These are phyloP conservation scores for Apiospora malaysiana DNA, from an alignment of 2,329 filamentous ascomycete species.

Conservation along the genomic window DNA sequence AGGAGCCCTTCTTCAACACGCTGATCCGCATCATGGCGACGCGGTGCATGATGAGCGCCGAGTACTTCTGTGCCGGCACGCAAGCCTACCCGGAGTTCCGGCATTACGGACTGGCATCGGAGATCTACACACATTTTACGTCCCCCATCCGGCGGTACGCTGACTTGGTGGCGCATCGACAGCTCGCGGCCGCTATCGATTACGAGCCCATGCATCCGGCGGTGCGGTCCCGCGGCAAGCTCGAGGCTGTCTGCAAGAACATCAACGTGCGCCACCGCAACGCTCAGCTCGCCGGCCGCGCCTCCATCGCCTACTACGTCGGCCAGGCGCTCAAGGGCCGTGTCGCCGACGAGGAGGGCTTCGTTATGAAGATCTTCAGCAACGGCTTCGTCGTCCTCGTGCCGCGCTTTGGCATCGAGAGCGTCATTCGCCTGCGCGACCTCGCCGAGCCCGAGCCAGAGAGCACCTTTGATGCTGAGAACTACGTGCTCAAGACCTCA, in stretches of 20 bases:
- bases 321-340: constrained; percentile 89
- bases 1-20: constrained; percentile 97
- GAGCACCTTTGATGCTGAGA: constrained; percentile 83
- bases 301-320: constrained; percentile 97
- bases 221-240: constrained; percentile 79
- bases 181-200: constrained; percentile 92
- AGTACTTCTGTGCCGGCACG: constrained; percentile 96
- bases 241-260: constrained; percentile 96
- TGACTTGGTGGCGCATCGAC: constrained; percentile 92
- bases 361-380: constrained; percentile 95
- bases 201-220: constrained; percentile 87
- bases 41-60: constrained; percentile 98
- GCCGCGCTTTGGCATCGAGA: constrained; percentile 93
- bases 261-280: constrained; percentile 98
- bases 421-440: constrained; percentile 85
- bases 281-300: constrained; percentile 91
- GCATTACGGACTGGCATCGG: constrained; percentile 93
- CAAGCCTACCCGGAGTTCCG: constrained; percentile 93
- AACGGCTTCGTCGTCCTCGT: constrained; percentile 98
- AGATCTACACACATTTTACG: constrained; percentile 99
- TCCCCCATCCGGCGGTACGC: constrained; percentile 96
- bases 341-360: constrained; percentile 83
- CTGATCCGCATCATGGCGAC: constrained; percentile 97
- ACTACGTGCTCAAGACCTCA: constrained; percentile 73
- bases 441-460: constrained; percentile 79